These are phyloP conservation scores for Microglena sp. DNA, from an alignment of 139 green algal species.

Conservation along the genomic window DNA sequence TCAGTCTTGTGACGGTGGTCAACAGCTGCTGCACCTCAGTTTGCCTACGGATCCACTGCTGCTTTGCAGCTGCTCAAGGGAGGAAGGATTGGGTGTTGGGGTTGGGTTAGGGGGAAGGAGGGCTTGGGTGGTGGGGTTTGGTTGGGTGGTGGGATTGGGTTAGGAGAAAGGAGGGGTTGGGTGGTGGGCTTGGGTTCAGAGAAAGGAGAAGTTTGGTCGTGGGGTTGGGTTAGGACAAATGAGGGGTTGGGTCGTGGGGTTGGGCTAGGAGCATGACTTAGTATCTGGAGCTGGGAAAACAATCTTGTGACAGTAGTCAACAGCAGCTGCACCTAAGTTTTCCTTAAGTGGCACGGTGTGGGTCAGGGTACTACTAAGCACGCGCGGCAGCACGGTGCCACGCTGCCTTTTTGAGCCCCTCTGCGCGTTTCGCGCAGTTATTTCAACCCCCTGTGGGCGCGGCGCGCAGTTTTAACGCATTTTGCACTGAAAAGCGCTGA, in stretches of 20 bases:
- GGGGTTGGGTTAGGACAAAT: neutral
- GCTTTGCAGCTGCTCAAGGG: too few species aligned
- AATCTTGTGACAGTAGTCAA: neutral
- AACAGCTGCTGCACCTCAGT: conserved; percentile 24
- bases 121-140: too few species aligned
- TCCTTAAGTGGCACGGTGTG: too few species aligned
- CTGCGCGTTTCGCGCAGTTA: too few species aligned
- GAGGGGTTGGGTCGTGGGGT: neutral
- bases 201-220: neutral
- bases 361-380: too few species aligned
- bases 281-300: neutral
- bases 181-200: neutral
- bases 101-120: too few species aligned
- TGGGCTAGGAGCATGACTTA: neutral
- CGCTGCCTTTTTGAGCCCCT: too few species aligned
- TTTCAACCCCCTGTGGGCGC: too few species aligned
- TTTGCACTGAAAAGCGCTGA: too few species aligned
- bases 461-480: too few species aligned
- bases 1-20: conserved; percentile 14
- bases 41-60: conserved; percentile 12
- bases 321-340: neutral
- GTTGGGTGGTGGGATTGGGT: neutral
- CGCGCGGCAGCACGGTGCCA: too few species aligned
- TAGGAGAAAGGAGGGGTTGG: neutral
- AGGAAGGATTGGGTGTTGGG: too few species aligned